A percentile compares a stretch with the other conserved stretches of the same genome.
Conservation (phyloP, 768 basidiomycete genomes). For the Daedaleopsis nitida region DNA sequence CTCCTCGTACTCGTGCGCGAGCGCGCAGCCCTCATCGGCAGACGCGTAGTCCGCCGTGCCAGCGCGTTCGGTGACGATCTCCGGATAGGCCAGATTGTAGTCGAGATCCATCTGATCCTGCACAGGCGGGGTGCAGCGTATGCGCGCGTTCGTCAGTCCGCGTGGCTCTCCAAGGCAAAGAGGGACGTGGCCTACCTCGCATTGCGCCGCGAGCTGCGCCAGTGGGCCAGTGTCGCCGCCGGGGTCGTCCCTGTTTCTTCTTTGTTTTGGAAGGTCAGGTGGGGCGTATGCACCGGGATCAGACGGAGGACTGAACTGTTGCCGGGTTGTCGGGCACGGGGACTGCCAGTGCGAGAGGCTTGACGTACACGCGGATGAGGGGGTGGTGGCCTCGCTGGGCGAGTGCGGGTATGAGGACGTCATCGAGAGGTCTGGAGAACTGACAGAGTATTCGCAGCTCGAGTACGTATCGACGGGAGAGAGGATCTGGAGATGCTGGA, state of each 20-base stretch:
- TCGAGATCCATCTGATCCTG: background rate
- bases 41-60: background rate
- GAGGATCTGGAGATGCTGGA: background rate
- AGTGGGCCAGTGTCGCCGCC: conserved; percentile 17
- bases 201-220: conserved; percentile 12
- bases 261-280: conserved; percentile 23
- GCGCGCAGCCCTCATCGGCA: too few relatives aligned
- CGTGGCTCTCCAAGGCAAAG: conserved; percentile 17
- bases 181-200: conserved; percentile 19
- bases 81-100: background rate
- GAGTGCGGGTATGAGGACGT: background rate
- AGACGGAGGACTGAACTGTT: background rate
- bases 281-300: background rate
- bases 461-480: background rate
- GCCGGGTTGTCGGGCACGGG: background rate
- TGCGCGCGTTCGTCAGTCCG: background rate
- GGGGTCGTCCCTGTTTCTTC: conserved; percentile 25
- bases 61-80: background rate
- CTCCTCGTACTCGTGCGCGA: background rate
- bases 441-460: background rate
- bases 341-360: background rate
- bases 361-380: too few relatives aligned
- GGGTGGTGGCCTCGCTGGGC: too few relatives aligned
- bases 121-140: background rate
- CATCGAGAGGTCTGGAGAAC: background rate